These are phyloP conservation scores for Knoxdaviesia capensis DNA, from an alignment of 2,329 filamentous ascomycete species.

Conservation along the genomic window DNA sequence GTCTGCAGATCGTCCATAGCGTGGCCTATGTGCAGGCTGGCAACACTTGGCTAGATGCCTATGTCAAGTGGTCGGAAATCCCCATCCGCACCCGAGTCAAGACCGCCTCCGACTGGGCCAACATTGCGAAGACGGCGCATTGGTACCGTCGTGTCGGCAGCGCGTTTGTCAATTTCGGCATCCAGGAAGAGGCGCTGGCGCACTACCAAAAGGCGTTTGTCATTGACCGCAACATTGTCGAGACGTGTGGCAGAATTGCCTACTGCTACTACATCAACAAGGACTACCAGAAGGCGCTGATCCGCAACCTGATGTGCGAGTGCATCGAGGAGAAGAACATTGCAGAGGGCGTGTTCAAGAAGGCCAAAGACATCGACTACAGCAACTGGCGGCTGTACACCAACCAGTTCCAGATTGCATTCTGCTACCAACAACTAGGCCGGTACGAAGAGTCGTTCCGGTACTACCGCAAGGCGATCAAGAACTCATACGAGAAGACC, in stretches of 20 bases:
- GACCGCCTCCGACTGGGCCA: slow-evolving; percentile 17
- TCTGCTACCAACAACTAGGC: slow-evolving; percentile 14
- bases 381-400: slow-evolving; percentile 20
- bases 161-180: slow-evolving; percentile 16
- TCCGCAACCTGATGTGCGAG: slow-evolving; percentile 16
- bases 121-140: slow-evolving; percentile 14
- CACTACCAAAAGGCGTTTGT: slow-evolving; percentile 17
- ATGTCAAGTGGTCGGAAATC: slow-evolving; percentile 16
- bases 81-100: slow-evolving; percentile 14
- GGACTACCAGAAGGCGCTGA: slow-evolving; percentile 15
- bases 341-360: slow-evolving; percentile 8
- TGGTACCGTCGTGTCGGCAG: slow-evolving; percentile 19
- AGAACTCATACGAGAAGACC: slow-evolving; percentile 10
- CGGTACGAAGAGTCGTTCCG: slow-evolving; percentile 13
- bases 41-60: slow-evolving; percentile 15
- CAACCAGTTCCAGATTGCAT: slow-evolving; percentile 17
- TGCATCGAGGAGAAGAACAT: slow-evolving; percentile 12
- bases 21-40: slow-evolving; percentile 18
- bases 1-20: slow-evolving; percentile 21
- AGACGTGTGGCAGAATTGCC: slow-evolving; percentile 19
- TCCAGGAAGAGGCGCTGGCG: slow-evolving; percentile 14
- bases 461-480: slow-evolving; percentile 17
- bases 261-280: slow-evolving; percentile 17
- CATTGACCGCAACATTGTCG: slow-evolving; percentile 16
- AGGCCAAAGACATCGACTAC: slow-evolving; percentile 8